These are phyloP conservation scores for Aspergillus novofumigatus DNA, from an alignment of 2,329 filamentous ascomycete species.

Conservation along the genomic window DNA sequence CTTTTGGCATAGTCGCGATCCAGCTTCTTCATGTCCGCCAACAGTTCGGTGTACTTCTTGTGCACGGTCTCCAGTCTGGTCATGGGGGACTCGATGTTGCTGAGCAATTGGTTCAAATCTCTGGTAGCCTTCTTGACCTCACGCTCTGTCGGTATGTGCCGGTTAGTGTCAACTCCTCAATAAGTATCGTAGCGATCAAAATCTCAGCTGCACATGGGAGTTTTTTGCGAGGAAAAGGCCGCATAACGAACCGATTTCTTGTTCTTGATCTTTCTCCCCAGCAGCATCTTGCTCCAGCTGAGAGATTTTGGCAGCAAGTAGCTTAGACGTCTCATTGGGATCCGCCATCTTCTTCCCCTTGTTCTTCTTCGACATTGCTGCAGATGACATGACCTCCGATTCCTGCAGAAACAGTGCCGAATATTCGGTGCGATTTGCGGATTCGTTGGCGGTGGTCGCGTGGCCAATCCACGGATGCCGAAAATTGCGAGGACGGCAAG, in stretches of 20 bases:
- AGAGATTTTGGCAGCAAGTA: conserved; percentile 88
- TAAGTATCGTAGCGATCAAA: conserved; percentile 13
- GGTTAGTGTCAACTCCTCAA: conserved; percentile 16
- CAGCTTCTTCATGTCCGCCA: conserved; percentile 91
- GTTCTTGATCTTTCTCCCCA: conserved; percentile 90
- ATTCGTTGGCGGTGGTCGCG: conserved; percentile 41
- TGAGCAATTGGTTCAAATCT: conserved; percentile 79
- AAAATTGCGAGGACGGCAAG: conserved; percentile 24
- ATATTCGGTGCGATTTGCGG: conserved; percentile 33
- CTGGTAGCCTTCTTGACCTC: conserved; percentile 92
- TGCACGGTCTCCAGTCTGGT: conserved; percentile 88
- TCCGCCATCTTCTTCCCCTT: conserved; percentile 83
- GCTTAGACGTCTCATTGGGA: conserved; percentile 83
- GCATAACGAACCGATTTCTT: conserved; percentile 75
- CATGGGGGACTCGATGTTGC: conserved; percentile 83
- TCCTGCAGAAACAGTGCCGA: conserved; percentile 6
- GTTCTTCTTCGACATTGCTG: conserved; percentile 64
- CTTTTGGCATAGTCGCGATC: conserved; percentile 93
- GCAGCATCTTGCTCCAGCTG: conserved; percentile 92
- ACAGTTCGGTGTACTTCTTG: conserved; percentile 83
- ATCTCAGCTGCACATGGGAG: conserved; percentile 3
- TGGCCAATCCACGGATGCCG: conserved; percentile 40
- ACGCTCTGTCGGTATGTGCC: conserved; percentile 59
- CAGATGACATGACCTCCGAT: conserved; percentile 40
- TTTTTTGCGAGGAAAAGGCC: not conserved